Evolutionary conservation across 2,329 filamentous ascomycete genomes (phyloP), one percentile per base, ranked within the genome.

Genomic region (Alternaria arborescens): DNA sequence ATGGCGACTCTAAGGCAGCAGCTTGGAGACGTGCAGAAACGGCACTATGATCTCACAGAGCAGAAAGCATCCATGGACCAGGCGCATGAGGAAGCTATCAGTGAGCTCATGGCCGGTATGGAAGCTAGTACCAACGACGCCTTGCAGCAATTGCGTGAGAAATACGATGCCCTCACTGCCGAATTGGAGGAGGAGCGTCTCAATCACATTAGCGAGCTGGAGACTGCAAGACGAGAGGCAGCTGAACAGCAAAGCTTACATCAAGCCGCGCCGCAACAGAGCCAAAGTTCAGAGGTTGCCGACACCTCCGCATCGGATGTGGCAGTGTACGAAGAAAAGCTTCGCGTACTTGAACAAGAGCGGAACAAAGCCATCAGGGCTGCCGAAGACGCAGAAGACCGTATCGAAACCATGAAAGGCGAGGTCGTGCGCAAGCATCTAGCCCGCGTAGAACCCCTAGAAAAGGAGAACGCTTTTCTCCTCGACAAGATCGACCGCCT

Each of bases 381-480:
- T 14, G 62, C 65, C 0, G 54, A 71, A 20, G 71, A 75, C n/a
- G 74, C 75, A 8, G 68, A 77, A 55, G 71, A 73, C 50, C 62
- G 69, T 16, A 76, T 78, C 40, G 76, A 78, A 54, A 69, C 62
- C 4, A 76, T 78, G 70, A 78, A 78, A 48, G 71, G 62, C 30
- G 71, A 77, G 32, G 76, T 78, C 0, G 76, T 78, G 12, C 53
- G 71, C 16, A 78, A 77, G 57, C 74, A 78, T 47, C 60, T 78
- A 5, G 76, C 76, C 10, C 67, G 67, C 11, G 68, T 78, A 8
- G 73, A 76, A 43, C 75, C 75, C 0, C 50, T 78, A 4, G 72
- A 78, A 44, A 75, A 73, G 43, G 71, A 77, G 30, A 78, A 76
- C 30, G 58, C 61, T 2, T 47, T 58, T 20, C 68, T 78, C 12